phyloP scores from a whole-genome alignment of 1,284 basidiomycete genomes.

The Ustilago loliicola region DNA sequence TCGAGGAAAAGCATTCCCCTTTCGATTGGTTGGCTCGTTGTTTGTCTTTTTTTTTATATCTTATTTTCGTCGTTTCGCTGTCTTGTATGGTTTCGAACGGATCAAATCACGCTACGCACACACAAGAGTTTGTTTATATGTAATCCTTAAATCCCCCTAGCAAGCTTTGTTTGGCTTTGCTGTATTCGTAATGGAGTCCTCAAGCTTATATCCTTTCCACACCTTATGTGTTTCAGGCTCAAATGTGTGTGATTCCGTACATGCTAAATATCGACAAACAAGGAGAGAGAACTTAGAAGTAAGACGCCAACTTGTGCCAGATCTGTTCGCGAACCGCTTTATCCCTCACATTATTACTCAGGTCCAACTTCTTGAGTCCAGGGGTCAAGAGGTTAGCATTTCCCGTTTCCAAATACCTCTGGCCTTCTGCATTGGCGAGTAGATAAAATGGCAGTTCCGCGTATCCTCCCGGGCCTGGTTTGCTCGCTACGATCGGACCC shows the following conservation, averaged over 20 bases:
- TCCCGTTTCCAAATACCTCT: conserved; percentile 47
- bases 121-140: conserved; percentile 9
- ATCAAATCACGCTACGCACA: no score
- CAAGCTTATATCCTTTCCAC: background rate
- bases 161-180: background rate
- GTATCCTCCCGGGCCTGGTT: conserved; percentile 49
- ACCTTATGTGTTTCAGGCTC: no score
- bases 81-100: background rate
- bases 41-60: no score
- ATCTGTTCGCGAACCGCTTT: conserved; percentile 21
- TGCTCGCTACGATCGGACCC: conserved; percentile 29
- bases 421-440: conserved; percentile 41
- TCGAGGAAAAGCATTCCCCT: no score
- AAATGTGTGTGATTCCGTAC: no score
- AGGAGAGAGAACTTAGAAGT: no score
- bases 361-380: conserved; percentile 27
- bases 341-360: conserved; percentile 37
- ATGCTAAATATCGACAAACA: no score
- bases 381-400: conserved; percentile 44
- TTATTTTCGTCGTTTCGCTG: background rate
- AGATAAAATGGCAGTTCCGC: conserved; percentile 63
- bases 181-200: conserved; percentile 18
- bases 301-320: conserved; percentile 36
- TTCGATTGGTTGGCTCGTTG: no score
- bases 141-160: background rate